Evolutionary conservation across 2,329 filamentous ascomycete genomes (phyloP), one percentile per base, ranked within the genome.

Genomic region (Fusarium aywerte): DNA sequence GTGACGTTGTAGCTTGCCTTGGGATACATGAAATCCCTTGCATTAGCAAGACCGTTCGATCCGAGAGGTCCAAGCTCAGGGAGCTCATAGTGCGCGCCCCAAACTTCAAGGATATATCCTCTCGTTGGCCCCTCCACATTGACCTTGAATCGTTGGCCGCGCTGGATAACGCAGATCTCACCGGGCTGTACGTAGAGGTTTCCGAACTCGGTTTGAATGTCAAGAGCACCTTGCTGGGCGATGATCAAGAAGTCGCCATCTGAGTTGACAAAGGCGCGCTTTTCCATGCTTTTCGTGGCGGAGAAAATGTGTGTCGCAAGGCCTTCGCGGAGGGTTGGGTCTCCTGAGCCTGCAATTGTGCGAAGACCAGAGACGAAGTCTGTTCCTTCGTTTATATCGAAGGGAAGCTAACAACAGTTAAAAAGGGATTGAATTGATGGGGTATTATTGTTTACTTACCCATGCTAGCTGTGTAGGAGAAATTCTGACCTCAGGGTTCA

Each of bases 121-220:
- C 88, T 82, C 0, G 85, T 84, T 1, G 86, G 85, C 72, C 87
- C 88, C 29, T 87, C 80, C 0, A 77, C 69, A 0, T 64, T 52
- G 20, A 77, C 72, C 20, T 59, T 72, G 58, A 76, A 78, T 20
- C 88, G 82, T 43, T 90, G 82, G n/a, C 89, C 89, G 13, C 87
- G 83, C 21, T 87, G 89, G 21, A 92, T 87, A 16, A 91, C 84
- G 48, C 82, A 84, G 31, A 91, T 85, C 74, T 91, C 89, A n/a
- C 88, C 88, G 0, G 88, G 89, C 5, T 88, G 86, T 7, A 91
- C 87, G 49, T 88, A 83, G 1, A 91, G 75, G 25, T 82, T 82
- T 6, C 89, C 89, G 16, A 91, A 83, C 72, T 91, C 89, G 4
- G 89, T 91, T 72, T 89, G 88, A 43, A 91, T 88, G 67, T 91